Conservation (phyloP, 352 stramenopile species). For the Phytophthora citricola region DNA sequence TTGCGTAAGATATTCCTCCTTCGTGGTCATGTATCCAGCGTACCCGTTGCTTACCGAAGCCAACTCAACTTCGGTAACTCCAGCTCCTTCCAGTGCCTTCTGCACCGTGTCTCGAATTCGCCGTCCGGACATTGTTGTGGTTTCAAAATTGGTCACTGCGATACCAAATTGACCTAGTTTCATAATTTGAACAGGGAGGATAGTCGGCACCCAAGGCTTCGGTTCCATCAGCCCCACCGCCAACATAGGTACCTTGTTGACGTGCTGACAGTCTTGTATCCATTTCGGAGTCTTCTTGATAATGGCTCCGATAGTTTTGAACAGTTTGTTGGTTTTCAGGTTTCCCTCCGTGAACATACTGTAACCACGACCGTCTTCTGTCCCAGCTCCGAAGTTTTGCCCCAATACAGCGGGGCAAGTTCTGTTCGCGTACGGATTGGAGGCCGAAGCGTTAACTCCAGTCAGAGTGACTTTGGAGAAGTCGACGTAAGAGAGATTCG, state of each 20-base stretch:
- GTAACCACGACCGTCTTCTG: constrained; percentile 11
- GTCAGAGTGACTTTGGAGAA: background rate
- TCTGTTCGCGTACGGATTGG: background rate
- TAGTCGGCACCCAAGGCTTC: constrained; percentile 46
- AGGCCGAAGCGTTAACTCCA: background rate
- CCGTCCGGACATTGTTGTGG: constrained; percentile 66
- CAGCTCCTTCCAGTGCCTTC: constrained; percentile 23
- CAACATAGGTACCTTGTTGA: constrained; percentile 51
- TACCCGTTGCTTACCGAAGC: constrained; percentile 65
- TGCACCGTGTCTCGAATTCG: constrained; percentile 50
- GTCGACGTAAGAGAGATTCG: constrained; percentile 3
- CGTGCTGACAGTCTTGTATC: constrained; percentile 50
- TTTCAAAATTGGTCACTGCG: constrained; percentile 63
- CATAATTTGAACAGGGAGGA: constrained; percentile 64
- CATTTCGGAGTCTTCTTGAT: constrained; percentile 34
- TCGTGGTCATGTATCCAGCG: constrained; percentile 66
- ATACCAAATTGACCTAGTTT: constrained; percentile 63
- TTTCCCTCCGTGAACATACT: background rate
- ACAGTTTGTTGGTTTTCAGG: background rate
- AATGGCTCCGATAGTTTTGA: background rate
- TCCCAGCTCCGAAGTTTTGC: background rate
- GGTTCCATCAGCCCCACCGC: constrained; percentile 51
- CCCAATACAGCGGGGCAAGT: background rate
- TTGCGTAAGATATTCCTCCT: constrained; percentile 68
- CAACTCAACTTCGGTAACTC: constrained; percentile 57